A percentile compares a stretch with the other conserved stretches of the same genome.
These are phyloP conservation scores for Magnaporthiopsis rhizophila DNA, from an alignment of 2,329 filamentous ascomycete genomes.

Conservation along the genomic window DNA sequence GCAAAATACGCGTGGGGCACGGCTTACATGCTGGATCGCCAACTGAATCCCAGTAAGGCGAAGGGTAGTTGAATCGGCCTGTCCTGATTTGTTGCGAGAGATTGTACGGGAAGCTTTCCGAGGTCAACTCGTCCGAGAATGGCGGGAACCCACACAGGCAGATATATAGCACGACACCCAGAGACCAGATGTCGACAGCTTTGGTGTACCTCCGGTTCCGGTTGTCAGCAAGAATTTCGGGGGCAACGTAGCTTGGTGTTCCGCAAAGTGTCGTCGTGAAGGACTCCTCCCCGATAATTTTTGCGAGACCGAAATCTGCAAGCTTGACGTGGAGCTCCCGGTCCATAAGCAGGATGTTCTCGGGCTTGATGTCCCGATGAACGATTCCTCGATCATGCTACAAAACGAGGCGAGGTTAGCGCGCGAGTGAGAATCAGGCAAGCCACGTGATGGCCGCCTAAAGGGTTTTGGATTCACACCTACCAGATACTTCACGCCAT, in stretches of 20 bases:
- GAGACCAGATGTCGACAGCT: constrained; percentile 92
- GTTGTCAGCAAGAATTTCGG: constrained; percentile 81
- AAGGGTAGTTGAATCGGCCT: constrained; percentile 88
- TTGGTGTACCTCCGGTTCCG: constrained; percentile 84
- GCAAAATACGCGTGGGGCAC: neutral
- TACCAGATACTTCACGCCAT: constrained; percentile 92
- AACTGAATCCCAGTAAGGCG: constrained; percentile 89
- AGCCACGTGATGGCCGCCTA: neutral
- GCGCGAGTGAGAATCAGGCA: neutral
- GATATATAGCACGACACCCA: constrained; percentile 97
- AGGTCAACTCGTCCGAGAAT: constrained; percentile 89
- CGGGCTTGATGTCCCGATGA: constrained; percentile 94
- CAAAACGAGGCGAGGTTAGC: constrained; percentile 18
- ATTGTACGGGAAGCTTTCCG: constrained; percentile 72
- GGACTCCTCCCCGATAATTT: constrained; percentile 97
- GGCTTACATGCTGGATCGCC: constrained; percentile 67
- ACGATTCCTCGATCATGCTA: constrained; percentile 97
- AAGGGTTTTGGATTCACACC: constrained; percentile 22
- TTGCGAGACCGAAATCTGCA: constrained; percentile 92
- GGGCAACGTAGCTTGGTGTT: constrained; percentile 95
- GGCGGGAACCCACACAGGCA: constrained; percentile 95
- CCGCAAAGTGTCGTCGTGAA: constrained; percentile 95
- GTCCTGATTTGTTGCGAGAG: constrained; percentile 84
- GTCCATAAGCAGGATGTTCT: constrained; percentile 87
- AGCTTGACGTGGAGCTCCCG: constrained; percentile 82